These are phyloP conservation scores for Pelargonium cotyledonis DNA, from an alignment of 441 rosid genomes.

Conservation along the genomic window DNA sequence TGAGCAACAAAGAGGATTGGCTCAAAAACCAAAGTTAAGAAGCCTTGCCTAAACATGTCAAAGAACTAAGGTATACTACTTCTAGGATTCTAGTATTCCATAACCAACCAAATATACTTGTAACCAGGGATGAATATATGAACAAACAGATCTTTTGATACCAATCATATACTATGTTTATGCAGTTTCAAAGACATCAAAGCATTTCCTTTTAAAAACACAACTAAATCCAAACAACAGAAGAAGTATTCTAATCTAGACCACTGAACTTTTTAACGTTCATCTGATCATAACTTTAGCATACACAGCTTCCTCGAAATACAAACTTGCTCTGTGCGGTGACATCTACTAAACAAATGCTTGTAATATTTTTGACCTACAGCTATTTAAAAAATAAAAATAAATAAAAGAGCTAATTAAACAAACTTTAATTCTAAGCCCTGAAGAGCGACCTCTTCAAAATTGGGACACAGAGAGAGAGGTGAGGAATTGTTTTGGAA, in stretches of 20 bases:
- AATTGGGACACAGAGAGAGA: too few relatives aligned
- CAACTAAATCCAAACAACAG: background rate
- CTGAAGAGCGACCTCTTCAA: too few relatives aligned
- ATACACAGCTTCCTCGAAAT: too few relatives aligned
- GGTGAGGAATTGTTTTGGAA: too few relatives aligned
- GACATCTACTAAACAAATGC: background rate
- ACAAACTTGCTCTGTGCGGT: too few relatives aligned
- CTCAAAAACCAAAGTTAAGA: background rate
- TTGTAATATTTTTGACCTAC: background rate
- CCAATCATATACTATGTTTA: too few relatives aligned
- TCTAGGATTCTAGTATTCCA: background rate
- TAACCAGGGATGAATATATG: background rate
- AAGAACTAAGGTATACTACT: background rate
- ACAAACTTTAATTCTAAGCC: too few relatives aligned
- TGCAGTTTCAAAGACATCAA: too few relatives aligned
- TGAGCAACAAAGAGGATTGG: background rate
- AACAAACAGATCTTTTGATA: background rate
- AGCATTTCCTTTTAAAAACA: background rate
- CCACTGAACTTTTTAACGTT: background rate
- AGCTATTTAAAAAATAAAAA: background rate
- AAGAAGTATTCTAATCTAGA: background rate
- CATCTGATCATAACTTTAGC: too few relatives aligned
- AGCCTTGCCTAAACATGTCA: background rate
- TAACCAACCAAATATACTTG: background rate
- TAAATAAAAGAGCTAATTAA: too few relatives aligned